Base-by-base conservation (phyloP, 1,284 basidiomycete species). In the Cystobasidium sp. region DNA sequence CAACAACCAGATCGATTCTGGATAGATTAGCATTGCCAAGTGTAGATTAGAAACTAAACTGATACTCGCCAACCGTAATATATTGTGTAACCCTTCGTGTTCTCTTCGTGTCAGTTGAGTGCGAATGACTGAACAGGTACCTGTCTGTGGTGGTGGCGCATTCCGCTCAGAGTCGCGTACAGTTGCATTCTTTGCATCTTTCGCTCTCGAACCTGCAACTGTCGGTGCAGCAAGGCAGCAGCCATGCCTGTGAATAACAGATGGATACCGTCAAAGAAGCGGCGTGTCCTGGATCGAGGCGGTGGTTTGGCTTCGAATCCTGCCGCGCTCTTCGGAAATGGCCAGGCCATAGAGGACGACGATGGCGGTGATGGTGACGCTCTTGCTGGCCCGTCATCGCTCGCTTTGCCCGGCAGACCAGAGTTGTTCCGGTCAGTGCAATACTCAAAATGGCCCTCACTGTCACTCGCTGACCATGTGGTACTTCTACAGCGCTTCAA, bases 241-340 rank as follows among this genome's bases (percentile, higher is more conserved):
- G 56, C 31, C 22, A 59, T 59, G 56, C 56, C 56, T 7, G 56
- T 59, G 37, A 41, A 59, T 31, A 39, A 41, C 44, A 37, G 46
- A 44, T 73, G 63, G 62, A 24, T 73, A 1, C 39, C 51, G 6
- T 51, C 44, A 41, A 73, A 73, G 70, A 74, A 74, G 72, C 41
- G 65, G 37, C 43, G 52, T 5, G 49, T 37, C n/a, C 53, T 61
- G 16, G 55, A 74, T 49, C 22, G 72, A 43, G 72, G 72, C 43
- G 72, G 72, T 47, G 72, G 72, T 12, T 65, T 74, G 12, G 72
- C 72, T 20, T 58, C 51, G 31, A 74, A 74, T 59, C 59, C 52
- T 9, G 49, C 14, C 8, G 61, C 53, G 6, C 61, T 73, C 3
- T 73, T 65, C 46, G 43, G 66, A 6, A 53, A 68, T 68, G 39